Evolutionary conservation across 2,329 filamentous ascomycete genomes (phyloP).

Genomic region (Aspergillus pseudonomiae): DNA sequence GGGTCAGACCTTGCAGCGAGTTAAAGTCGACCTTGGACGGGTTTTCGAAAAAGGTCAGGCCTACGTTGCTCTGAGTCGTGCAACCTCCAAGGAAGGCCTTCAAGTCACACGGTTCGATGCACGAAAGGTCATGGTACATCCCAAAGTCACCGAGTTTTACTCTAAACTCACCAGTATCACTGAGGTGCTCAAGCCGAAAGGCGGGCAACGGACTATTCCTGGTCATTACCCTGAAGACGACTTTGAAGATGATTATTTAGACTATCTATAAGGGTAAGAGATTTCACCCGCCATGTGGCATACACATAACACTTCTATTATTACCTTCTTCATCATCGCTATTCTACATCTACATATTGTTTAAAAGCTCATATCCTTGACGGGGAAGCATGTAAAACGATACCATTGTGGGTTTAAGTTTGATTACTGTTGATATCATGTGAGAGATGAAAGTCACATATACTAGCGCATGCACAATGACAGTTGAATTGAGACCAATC

Average conservation of each 20-base stretch:
- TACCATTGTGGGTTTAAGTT: slow-evolving; percentile 1
- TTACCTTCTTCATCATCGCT: not conserved
- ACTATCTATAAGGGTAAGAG: slow-evolving; percentile 16
- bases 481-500: not conserved
- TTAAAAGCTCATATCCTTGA: not conserved
- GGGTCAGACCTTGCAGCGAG: slow-evolving; percentile 88
- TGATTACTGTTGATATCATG: not conserved
- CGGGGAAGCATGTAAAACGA: not conserved
- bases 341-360: not conserved
- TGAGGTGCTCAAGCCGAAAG: slow-evolving; percentile 43
- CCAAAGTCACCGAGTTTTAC: slow-evolving; percentile 84
- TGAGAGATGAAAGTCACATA: not conserved
- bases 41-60: slow-evolving; percentile 98
- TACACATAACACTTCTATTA: not conserved
- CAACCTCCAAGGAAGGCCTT: slow-evolving; percentile 81
- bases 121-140: slow-evolving; percentile 90
- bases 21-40: slow-evolving; percentile 88
- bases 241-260: slow-evolving; percentile 53
- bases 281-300: not conserved
- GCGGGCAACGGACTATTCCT: slow-evolving; percentile 31
- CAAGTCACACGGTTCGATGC: slow-evolving; percentile 89
- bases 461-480: not conserved
- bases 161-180: slow-evolving; percentile 76
- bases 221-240: slow-evolving; percentile 31
- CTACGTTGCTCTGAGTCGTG: slow-evolving; percentile 93